Conservation (phyloP, 2,329 filamentous ascomycete species). For the Cladophialophora yegresii region DNA sequence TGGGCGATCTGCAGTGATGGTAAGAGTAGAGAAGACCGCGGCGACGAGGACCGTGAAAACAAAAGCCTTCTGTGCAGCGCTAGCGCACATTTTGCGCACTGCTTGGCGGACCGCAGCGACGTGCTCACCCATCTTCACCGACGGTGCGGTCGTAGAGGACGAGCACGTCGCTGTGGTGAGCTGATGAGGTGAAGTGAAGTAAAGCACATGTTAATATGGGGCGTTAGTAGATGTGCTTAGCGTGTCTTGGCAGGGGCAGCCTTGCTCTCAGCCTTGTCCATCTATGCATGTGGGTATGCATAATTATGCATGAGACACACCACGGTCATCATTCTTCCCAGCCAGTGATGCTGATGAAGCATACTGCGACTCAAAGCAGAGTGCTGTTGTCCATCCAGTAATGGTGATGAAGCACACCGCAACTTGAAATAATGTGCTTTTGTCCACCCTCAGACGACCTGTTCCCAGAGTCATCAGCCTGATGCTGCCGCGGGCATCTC, state of each 20-base stretch:
- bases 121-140: slow-evolving; percentile 14
- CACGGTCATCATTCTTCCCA: neutral
- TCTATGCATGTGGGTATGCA: neutral
- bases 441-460: neutral
- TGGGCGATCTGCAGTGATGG: slow-evolving; percentile 1
- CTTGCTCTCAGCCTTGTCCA: neutral
- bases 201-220: neutral
- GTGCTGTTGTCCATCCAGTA: neutral
- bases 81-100: slow-evolving; percentile 3
- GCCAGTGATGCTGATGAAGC: neutral
- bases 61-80: neutral
- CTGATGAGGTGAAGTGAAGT: neutral
- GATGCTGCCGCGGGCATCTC: neutral
- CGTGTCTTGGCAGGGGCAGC: slow-evolving; percentile 2
- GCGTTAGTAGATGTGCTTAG: neutral
- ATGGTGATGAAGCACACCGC: neutral
- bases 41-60: neutral
- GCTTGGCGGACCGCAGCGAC: slow-evolving; percentile 4
- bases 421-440: neutral
- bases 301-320: neutral
- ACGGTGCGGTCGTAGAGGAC: slow-evolving; percentile 1
- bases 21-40: neutral
- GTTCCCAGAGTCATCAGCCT: neutral
- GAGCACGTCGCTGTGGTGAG: slow-evolving; percentile 7
- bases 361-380: neutral